These are phyloP conservation scores for Xylaria telfairii DNA, from an alignment of 495 filamentous ascomycete genomes.

Conservation along the genomic window DNA sequence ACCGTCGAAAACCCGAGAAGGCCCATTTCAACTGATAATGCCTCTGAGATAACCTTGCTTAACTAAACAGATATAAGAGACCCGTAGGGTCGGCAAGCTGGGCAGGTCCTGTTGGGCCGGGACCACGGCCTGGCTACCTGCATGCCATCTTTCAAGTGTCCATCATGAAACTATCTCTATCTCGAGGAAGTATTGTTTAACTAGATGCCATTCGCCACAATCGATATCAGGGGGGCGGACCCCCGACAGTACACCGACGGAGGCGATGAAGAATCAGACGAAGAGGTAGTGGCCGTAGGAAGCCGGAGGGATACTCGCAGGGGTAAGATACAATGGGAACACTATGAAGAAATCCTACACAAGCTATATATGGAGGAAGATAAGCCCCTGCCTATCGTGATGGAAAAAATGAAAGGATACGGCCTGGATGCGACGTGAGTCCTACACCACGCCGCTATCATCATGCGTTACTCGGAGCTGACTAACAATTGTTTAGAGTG, in stretches of 20 bases:
- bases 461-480: not conserved
- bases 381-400: not conserved
- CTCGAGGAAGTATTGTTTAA: not conserved
- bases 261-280: not conserved
- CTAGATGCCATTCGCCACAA: not conserved
- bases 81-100: not conserved
- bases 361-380: not conserved
- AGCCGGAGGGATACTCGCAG: not conserved
- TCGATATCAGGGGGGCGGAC: not conserved
- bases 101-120: not conserved
- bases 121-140: not conserved
- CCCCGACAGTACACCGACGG: not conserved
- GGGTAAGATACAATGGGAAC: not conserved
- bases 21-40: not conserved
- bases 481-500: not conserved
- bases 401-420: not conserved
- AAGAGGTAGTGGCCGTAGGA: not conserved
- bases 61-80: not conserved
- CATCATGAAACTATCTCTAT: not conserved
- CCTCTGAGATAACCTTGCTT: not conserved
- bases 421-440: conserved; percentile 6
- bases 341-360: not conserved
- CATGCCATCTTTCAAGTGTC: not conserved
- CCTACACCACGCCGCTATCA: not conserved
- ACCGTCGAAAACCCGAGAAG: not conserved